phyloP scores from a whole-genome alignment of 495 filamentous ascomycete species.

The Aspergillus sclerotioniger region DNA sequence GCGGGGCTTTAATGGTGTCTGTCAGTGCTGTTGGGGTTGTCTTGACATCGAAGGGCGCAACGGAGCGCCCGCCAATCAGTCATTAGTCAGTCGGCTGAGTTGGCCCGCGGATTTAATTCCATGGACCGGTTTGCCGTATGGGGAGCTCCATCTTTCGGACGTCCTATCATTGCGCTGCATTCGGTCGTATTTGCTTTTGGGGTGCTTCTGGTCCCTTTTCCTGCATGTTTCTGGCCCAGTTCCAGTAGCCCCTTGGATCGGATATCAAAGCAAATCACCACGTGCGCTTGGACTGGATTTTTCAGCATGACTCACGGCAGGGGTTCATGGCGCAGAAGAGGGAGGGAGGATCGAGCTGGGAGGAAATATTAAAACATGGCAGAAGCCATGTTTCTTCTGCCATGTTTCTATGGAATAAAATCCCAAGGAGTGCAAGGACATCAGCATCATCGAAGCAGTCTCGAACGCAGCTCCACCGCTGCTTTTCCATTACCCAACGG shows the following conservation, averaged over 20 bases:
- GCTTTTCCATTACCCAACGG: constrained; percentile 5
- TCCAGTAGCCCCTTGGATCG: not conserved
- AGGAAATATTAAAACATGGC: not conserved
- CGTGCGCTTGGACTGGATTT: not conserved
- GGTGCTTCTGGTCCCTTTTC: not conserved
- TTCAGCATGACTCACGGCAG: not conserved
- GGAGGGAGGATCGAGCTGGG: not conserved
- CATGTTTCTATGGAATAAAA: not conserved
- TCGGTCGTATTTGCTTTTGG: too few species aligned
- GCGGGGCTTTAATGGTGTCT: too few species aligned
- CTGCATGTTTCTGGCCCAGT: not conserved
- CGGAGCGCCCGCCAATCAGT: too few species aligned
- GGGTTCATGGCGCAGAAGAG: not conserved
- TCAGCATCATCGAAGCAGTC: not conserved
- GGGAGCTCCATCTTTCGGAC: too few species aligned
- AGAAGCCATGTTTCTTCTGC: not conserved
- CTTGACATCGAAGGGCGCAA: too few species aligned
- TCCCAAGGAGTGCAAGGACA: not conserved
- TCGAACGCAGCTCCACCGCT: not conserved
- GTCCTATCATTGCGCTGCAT: too few species aligned
- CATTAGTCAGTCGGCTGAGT: too few species aligned
- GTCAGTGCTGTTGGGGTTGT: too few species aligned
- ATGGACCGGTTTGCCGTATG: too few species aligned
- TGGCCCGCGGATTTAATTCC: too few species aligned
- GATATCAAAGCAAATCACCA: not conserved